phyloP scores from a whole-genome alignment of 73 alveolate genomes.

The Tetrahymena thermophila region DNA sequence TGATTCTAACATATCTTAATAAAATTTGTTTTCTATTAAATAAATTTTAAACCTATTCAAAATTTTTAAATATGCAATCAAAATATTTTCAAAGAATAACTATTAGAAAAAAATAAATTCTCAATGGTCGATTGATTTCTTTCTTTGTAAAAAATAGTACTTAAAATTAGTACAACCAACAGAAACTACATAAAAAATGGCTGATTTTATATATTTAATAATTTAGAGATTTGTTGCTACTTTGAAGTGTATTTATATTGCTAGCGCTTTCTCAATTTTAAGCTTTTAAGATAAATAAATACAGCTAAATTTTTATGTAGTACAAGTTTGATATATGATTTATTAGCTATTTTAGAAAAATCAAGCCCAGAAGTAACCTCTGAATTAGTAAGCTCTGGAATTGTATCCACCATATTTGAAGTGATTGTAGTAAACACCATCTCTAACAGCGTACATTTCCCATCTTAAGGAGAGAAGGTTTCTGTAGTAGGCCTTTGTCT shows the following conservation, averaged over 20 bases:
- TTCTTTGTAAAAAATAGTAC: not conserved
- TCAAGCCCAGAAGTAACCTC: conserved; percentile 50
- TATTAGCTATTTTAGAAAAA: not conserved
- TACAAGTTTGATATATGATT: not conserved
- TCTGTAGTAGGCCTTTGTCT: conserved; percentile 43
- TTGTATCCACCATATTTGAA: conserved; percentile 33
- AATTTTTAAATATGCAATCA: not conserved
- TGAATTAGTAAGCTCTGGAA: conserved; percentile 40
- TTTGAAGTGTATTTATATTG: not conserved
- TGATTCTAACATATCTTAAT: no score
- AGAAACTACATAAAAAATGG: not conserved
- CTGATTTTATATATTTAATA: not conserved
- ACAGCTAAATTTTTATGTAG: not conserved
- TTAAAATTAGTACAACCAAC: not conserved
- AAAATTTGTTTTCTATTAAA: no score
- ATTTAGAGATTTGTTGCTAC: not conserved
- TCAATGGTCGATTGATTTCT: not conserved
- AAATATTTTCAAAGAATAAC: not conserved
- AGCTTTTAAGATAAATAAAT: not conserved
- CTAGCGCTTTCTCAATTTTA: not conserved
- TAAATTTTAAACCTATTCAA: no score
- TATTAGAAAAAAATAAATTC: no score
- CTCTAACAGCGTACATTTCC: conserved; percentile 49
- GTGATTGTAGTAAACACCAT: conserved; percentile 47
- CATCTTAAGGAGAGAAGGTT: conserved; percentile 37